These are phyloP conservation scores for Malus hybrid DNA, from an alignment of 331 rosid species.

Conservation along the genomic window DNA sequence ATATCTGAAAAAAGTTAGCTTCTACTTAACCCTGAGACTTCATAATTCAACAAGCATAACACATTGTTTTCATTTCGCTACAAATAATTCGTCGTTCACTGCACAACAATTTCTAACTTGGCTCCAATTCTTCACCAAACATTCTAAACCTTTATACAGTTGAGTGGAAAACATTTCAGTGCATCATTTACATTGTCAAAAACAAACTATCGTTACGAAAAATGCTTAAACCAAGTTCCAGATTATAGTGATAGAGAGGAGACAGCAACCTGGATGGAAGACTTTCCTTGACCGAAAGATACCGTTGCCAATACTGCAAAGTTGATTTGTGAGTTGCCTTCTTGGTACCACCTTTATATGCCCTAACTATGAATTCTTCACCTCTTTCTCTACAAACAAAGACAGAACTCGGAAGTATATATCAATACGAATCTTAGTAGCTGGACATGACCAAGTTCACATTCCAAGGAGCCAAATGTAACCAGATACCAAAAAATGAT, in stretches of 20 bases:
- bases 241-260: slow-evolving; percentile 5
- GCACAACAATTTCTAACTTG: not conserved
- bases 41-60: not conserved
- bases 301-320: slow-evolving; percentile 61
- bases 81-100: not conserved
- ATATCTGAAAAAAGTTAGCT: not conserved
- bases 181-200: not conserved
- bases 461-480: not conserved
- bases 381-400: slow-evolving; percentile 57
- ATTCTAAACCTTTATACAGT: not conserved
- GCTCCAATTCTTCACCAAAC: not conserved
- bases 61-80: not conserved
- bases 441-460: not conserved
- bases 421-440: slow-evolving; percentile 7
- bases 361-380: slow-evolving; percentile 80
- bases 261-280: slow-evolving; percentile 57
- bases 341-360: slow-evolving; percentile 76
- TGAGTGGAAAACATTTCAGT: not conserved
- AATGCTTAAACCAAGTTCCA: not conserved
- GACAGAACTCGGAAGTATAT: not conserved
- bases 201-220: not conserved
- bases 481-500: not conserved
- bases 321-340: slow-evolving; percentile 83
- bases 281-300: slow-evolving; percentile 61
- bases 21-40: not conserved